Evolutionary conservation across 2,329 filamentous ascomycete genomes (phyloP).

Genomic region (Penicillium sp.): DNA sequence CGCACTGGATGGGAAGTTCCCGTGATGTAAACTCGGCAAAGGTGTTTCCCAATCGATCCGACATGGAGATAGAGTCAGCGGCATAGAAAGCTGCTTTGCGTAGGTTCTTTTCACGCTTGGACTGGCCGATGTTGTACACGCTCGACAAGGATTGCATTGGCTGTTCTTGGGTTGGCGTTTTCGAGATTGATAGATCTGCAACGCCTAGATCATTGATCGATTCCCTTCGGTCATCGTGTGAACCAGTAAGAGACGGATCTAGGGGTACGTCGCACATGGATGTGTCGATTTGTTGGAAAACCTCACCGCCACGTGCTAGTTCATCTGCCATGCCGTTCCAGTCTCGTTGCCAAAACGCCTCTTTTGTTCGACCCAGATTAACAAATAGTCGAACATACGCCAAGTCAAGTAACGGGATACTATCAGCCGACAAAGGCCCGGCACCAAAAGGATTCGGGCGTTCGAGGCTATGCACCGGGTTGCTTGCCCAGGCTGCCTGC

Average conservation of each 20-base stretch:
- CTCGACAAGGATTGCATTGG: conserved; percentile 29
- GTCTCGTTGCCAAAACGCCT: conserved; percentile 90
- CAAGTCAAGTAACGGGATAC: conserved; percentile 85
- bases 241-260: conserved; percentile 28
- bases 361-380: conserved; percentile 87
- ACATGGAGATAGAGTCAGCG: conserved; percentile 85
- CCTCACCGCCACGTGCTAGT: conserved; percentile 73
- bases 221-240: conserved; percentile 29
- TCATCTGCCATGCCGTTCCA: conserved; percentile 91
- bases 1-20: conserved; percentile 85
- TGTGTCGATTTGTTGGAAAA: conserved; percentile 69
- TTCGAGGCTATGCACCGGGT: conserved; percentile 79
- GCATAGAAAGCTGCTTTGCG: conserved; percentile 95
- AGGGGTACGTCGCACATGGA: conserved; percentile 25
- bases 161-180: conserved; percentile 37
- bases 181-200: conserved; percentile 37
- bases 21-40: conserved; percentile 81
- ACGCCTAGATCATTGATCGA: conserved; percentile 39
- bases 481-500: conserved; percentile 88
- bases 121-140: conserved; percentile 42
- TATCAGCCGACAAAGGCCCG: conserved; percentile 82
- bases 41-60: conserved; percentile 79
- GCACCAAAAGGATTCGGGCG: conserved; percentile 79
- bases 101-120: conserved; percentile 80
- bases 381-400: conserved; percentile 92